Evolutionary conservation across 2,329 filamentous ascomycete genomes (phyloP).

Genomic region (Pseudogymnoascus sp.): DNA sequence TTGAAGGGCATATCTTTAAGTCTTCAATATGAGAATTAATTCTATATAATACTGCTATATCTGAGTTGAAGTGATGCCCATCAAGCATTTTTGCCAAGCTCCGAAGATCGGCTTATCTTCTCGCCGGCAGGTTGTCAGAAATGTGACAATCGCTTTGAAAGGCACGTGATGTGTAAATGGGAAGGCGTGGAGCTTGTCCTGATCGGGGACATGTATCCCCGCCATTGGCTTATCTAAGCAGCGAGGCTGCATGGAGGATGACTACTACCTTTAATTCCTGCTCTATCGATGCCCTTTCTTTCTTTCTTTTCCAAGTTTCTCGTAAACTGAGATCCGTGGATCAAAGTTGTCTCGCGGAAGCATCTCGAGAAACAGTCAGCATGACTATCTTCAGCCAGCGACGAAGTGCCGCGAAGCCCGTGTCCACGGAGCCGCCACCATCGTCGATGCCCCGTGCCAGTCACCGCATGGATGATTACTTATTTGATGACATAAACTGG

Average conservation of each 20-base stretch:
- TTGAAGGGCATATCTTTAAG: not conserved
- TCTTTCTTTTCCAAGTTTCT: not conserved
- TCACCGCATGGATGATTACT: not conserved
- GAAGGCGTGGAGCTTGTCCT: constrained; percentile 8
- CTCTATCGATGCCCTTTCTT: constrained; percentile 2
- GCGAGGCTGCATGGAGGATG: not conserved
- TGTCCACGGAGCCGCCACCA: not conserved
- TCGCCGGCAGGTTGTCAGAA: not conserved
- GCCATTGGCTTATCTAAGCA: not conserved
- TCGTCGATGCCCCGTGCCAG: not conserved
- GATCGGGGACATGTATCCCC: not conserved
- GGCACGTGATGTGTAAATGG: constrained; percentile 9
- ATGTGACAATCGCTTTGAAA: not conserved
- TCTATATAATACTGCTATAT: not conserved
- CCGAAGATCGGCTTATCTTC: not conserved
- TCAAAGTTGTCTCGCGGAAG: not conserved
- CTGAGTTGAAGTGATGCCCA: not conserved
- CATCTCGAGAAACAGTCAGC: not conserved
- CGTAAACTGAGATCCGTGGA: not conserved
- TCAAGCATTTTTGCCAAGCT: constrained; percentile 4
- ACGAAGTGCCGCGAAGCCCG: not conserved
- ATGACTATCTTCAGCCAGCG: not conserved
- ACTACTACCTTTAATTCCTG: not conserved
- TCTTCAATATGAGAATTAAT: not conserved
- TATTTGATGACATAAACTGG: constrained; percentile 12